Evolutionary conservation across 2,329 filamentous ascomycete genomes (phyloP), one percentile per base, ranked within the genome.

Genomic region (Chrysoporthe deuterocubensis): DNA sequence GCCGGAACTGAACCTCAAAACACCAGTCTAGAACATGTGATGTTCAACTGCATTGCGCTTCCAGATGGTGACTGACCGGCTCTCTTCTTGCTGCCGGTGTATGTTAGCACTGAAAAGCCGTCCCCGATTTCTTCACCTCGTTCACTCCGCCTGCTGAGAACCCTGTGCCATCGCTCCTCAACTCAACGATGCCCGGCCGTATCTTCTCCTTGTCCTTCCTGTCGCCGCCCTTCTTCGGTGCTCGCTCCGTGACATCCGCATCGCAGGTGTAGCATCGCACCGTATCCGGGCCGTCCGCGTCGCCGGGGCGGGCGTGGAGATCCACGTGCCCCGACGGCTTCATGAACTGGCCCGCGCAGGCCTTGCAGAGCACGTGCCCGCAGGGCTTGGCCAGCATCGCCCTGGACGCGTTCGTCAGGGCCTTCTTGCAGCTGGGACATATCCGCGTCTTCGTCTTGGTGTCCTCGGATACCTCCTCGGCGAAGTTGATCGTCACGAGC

Each of bases 141-240:
- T 91, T 97, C 63, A 87, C 87, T 2, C 96, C 95, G n/a, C 91
- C 90, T 4, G 93, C 92, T 4, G 95, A 94, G 78, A 97, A 98
- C 0, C 95, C 95, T 0, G 95, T 98, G 0, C 95, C 95, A 73
- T 97, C 95, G 46, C 90, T 92, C 72, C 87, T 89, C 61, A 98
- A 86, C 75, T 92, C 88, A 3, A 97, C 90, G 44, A 97, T 76
- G 0, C 94, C 94, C 0, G 90, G 87, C 69, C 84, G 88, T 46
- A 91, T 84, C 64, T 82, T 87, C 46, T 89, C 85, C 72, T 87
- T 81, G 60, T 84, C 78, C 64, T 80, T 79, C 59, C 79, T 78
- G 57, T 82, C 84, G 68, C 81, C 79, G 42, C 81, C 80, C 72
- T 82, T 64, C 66, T 71, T 70, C 67, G 74, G 59, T 3, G 74